phyloP scores from a whole-genome alignment of 2,329 filamentous ascomycete species.

The Aspergillus neotritici region DNA sequence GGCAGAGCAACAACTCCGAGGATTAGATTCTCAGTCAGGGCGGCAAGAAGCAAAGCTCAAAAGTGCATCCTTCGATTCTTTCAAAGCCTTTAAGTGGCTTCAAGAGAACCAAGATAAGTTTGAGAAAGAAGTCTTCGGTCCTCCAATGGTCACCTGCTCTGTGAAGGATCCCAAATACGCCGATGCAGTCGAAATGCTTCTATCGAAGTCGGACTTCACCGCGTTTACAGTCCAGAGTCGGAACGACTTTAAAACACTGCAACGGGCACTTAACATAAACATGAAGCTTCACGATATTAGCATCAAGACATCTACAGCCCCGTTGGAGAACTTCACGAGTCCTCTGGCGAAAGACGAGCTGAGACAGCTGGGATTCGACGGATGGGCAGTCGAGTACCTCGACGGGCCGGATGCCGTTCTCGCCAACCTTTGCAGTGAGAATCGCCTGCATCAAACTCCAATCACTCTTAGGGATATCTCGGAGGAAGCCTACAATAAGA shows the following conservation, averaged over 20 bases:
- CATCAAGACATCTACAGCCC: conserved; percentile 57
- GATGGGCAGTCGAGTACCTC: conserved; percentile 72
- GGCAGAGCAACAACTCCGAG: conserved; percentile 48
- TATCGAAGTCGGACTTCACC: conserved; percentile 50
- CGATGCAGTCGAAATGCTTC: conserved; percentile 53
- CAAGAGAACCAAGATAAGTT: conserved; percentile 64
- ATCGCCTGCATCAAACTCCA: conserved; percentile 62
- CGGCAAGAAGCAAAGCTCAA: conserved; percentile 65
- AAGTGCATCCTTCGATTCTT: conserved; percentile 57
- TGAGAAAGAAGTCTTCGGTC: conserved; percentile 70
- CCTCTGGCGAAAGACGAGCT: conserved; percentile 55
- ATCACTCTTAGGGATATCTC: conserved; percentile 59
- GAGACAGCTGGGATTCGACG: conserved; percentile 61
- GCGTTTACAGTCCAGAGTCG: conserved; percentile 69
- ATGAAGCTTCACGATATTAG: conserved; percentile 65
- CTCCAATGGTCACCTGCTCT: conserved; percentile 73
- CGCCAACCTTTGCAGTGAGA: conserved; percentile 77
- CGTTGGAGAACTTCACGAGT: conserved; percentile 51
- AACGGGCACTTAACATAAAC: conserved; percentile 56
- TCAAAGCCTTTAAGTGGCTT: conserved; percentile 75
- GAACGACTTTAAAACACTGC: conserved; percentile 69
- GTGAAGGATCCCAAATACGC: conserved; percentile 67
- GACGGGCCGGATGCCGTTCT: conserved; percentile 77
- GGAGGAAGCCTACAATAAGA: conserved; percentile 61
- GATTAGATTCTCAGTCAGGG: conserved; percentile 67